Base-by-base conservation (phyloP, 1,284 basidiomycete genomes). In the Apiotrichum gracile region DNA sequence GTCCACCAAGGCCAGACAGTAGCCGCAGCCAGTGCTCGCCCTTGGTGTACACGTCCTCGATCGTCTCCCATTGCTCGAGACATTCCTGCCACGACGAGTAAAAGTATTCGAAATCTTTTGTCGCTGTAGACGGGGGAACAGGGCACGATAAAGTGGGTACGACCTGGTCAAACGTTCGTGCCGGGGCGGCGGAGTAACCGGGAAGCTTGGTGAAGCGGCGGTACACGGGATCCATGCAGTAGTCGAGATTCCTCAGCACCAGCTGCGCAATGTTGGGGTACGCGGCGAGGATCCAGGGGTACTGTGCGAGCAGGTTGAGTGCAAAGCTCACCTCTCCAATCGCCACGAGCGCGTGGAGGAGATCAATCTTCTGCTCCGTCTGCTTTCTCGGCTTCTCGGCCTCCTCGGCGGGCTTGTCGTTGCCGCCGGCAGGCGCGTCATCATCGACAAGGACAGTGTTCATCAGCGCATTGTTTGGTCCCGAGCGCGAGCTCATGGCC, bases 391-490 rank as follows among this genome's bases (percentile, higher is more conserved):
- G 55, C 1, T 65, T 54, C 21, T 62, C 65, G 6, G 64, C 58
- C 7, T 67, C 62, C 60, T 85, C 79, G 5, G 76, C 59, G 1
- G 56, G 49, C 40, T 45, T 62, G 34, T 52, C 43, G 2, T 61
- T 48, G 2, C 67, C 22, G 5, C 60, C 43, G 2, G 57, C 51
- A 3, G 66, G 60, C 0, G 66, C 50, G 16, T 76, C 72, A 22
- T 87, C 86, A 56, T 87, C 85, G 17, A 97, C 78, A 1, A 94
- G 88, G 1, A 89, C 91, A 19, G 93, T 90, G 82, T 90, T 87
- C 0, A 91, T 86, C 19, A 93, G 78, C 33, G 88, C 86, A 63
- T 88, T 97, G 53, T 82, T 78, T 56, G 85, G 86, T 83, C 87
- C 42, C 77, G 82, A 61, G 24, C 74, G 68, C 27, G 82, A 77